Evolutionary conservation across 805 yeast species (phyloP).

Genomic region (Hagleromyces aurorensis): DNA sequence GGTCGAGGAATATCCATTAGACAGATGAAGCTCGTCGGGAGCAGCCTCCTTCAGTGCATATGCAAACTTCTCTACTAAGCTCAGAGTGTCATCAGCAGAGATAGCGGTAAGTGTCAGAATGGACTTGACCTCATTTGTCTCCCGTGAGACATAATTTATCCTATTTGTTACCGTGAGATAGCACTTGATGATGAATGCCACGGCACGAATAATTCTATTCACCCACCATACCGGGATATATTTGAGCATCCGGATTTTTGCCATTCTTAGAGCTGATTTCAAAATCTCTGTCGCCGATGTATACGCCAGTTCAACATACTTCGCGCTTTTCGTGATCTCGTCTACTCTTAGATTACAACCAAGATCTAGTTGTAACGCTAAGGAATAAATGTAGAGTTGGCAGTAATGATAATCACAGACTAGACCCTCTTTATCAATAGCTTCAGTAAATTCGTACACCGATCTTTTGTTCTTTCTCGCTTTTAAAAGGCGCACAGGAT

Average conservation of each 20-base stretch:
- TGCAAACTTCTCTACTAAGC: slow-evolving; percentile 63
- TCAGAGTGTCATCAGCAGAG: slow-evolving; percentile 62
- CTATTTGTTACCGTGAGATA: slow-evolving; percentile 53
- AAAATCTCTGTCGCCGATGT: slow-evolving; percentile 77
- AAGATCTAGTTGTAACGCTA: slow-evolving; percentile 54
- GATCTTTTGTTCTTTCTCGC: slow-evolving; percentile 27
- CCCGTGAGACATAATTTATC: no score
- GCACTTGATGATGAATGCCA: slow-evolving; percentile 85
- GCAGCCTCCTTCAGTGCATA: slow-evolving; percentile 69
- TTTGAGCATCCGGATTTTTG: slow-evolving; percentile 51
- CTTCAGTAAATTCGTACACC: slow-evolving; percentile 27
- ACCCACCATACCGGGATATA: slow-evolving; percentile 94
- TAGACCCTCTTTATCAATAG: slow-evolving; percentile 59
- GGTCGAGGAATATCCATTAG: slow-evolving; percentile 71
- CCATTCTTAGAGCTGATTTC: slow-evolving; percentile 61
- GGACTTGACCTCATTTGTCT: slow-evolving; percentile 34
- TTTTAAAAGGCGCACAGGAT: slow-evolving; percentile 26
- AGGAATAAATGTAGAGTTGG: slow-evolving; percentile 72
- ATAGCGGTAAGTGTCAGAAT: slow-evolving; percentile 54
- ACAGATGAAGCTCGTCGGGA: slow-evolving; percentile 82
- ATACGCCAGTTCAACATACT: slow-evolving; percentile 74
- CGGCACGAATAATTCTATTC: slow-evolving; percentile 75
- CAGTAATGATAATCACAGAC: slow-evolving; percentile 81
- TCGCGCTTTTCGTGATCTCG: slow-evolving; percentile 64
- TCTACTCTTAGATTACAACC: slow-evolving; percentile 43